These are phyloP conservation scores for Coemansia sp. DNA, from an alignment of 192 early-diverging fungal genomes.

Conservation along the genomic window DNA sequence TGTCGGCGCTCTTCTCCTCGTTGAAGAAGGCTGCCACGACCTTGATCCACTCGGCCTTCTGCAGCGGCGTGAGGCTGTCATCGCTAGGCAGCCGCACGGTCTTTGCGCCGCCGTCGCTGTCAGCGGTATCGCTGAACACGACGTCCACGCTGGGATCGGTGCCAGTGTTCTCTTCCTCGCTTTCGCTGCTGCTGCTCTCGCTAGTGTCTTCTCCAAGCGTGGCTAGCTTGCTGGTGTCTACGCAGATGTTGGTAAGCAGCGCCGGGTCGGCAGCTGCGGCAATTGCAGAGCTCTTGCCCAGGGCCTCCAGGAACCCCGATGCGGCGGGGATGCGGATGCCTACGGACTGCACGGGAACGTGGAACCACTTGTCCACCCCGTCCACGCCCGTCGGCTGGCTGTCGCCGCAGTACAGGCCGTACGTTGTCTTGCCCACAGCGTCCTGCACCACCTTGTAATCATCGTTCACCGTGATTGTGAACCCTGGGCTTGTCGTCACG, in stretches of 20 bases:
- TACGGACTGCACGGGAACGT: constrained; percentile 41
- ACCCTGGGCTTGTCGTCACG: constrained; percentile 37
- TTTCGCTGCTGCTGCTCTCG: not conserved
- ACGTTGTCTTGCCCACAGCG: constrained; percentile 24
- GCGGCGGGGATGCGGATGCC: constrained; percentile 37
- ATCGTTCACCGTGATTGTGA: constrained; percentile 41
- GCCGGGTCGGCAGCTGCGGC: constrained; percentile 19
- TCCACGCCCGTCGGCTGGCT: constrained; percentile 30
- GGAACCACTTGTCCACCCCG: constrained; percentile 49
- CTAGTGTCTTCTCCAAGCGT: constrained; percentile 15
- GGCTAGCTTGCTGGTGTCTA: constrained; percentile 29
- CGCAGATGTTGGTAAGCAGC: constrained; percentile 44
- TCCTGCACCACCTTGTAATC: constrained; percentile 55
- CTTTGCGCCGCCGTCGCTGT: constrained; percentile 26
- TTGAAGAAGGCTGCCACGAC: constrained; percentile 48
- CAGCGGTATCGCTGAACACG: constrained; percentile 30
- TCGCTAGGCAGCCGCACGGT: constrained; percentile 37
- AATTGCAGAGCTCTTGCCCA: constrained; percentile 23
- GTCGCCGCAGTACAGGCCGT: constrained; percentile 52
- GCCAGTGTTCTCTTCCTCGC: no score
- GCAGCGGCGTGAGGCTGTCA: constrained; percentile 34
- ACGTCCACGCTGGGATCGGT: constrained; percentile 11
- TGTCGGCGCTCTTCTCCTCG: constrained; percentile 28
- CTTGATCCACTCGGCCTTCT: constrained; percentile 55
- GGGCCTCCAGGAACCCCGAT: constrained; percentile 50